These are phyloP conservation scores for Stentor coeruleus DNA, from an alignment of 73 alveolate genomes.

Conservation along the genomic window DNA sequence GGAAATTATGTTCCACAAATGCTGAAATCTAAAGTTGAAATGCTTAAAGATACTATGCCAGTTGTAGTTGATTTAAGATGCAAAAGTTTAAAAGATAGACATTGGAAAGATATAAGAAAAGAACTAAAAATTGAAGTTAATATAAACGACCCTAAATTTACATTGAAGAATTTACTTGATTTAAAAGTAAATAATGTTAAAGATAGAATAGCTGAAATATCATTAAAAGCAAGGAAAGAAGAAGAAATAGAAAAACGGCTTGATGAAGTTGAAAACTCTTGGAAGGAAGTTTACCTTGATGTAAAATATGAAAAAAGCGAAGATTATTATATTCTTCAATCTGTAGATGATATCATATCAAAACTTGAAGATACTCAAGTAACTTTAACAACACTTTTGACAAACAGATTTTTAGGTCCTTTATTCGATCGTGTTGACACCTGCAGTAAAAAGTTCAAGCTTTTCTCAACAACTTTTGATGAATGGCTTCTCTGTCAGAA, in stretches of 20 bases:
- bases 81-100: constrained; percentile 45
- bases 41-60: constrained; percentile 83
- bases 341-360: constrained; percentile 89
- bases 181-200: constrained; percentile 57
- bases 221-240: constrained; percentile 79
- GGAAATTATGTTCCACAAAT: constrained; percentile 57
- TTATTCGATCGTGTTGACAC: constrained; percentile 91
- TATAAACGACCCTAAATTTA: constrained; percentile 59
- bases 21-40: constrained; percentile 61
- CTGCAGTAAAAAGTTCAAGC: constrained; percentile 75
- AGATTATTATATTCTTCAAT: constrained; percentile 78
- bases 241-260: constrained; percentile 63
- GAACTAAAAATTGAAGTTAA: constrained; percentile 60
- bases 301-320: constrained; percentile 61
- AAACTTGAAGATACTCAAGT: constrained; percentile 93
- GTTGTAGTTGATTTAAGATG: constrained; percentile 72
- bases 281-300: constrained; percentile 72
- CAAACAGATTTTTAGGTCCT: constrained; percentile 89
- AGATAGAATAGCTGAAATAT: constrained; percentile 64
- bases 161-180: constrained; percentile 51
- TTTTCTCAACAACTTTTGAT: constrained; percentile 52
- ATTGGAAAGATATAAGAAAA: constrained; percentile 71
- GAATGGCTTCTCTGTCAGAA: constrained; percentile 51
- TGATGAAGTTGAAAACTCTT: constrained; percentile 46
- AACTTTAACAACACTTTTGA: constrained; percentile 78